Percentiles rank a stretch among this genome's conserved stretches.
These are phyloP conservation scores for Phytophthora sojae DNA, from an alignment of 352 stramenopile species.

Conservation along the genomic window DNA sequence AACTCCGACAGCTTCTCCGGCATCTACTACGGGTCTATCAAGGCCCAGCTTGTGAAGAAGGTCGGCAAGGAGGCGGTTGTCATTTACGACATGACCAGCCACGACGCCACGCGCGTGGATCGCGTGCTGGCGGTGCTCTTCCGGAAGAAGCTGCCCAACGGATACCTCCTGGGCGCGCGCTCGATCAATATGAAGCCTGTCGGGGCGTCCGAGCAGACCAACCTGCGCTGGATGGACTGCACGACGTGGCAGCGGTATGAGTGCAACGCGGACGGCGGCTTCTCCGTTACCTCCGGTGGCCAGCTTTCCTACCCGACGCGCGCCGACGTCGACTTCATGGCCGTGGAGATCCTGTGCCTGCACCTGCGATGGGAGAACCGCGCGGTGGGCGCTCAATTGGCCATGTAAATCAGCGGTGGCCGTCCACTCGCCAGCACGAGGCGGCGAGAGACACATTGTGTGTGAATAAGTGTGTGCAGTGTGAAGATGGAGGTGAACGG, in stretches of 20 bases:
- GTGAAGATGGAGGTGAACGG: constrained; percentile 27
- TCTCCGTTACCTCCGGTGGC: constrained; percentile 37
- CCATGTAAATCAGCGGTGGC: constrained; percentile 18
- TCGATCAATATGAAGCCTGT: constrained; percentile 26
- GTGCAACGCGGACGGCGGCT: constrained; percentile 29
- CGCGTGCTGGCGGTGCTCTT: constrained; percentile 45
- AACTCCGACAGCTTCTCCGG: constrained; percentile 40
- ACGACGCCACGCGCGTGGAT: constrained; percentile 40
- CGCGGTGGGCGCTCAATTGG: constrained; percentile 26
- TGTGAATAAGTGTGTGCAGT: constrained; percentile 35
- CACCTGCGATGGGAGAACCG: constrained; percentile 49
- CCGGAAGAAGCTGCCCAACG: constrained; percentile 31
- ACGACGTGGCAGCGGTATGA: constrained; percentile 45
- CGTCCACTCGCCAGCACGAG: constrained; percentile 3
- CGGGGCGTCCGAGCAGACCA: constrained; percentile 4
- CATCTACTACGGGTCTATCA: constrained; percentile 45
- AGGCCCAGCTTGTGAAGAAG: constrained; percentile 42
- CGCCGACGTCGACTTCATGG: constrained; percentile 42
- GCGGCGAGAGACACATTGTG: constrained; percentile 16
- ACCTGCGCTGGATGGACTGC: constrained; percentile 38
- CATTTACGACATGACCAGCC: constrained; percentile 45
- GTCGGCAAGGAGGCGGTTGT: constrained; percentile 38
- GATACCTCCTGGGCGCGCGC: constrained; percentile 41
- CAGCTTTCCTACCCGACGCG: constrained; percentile 39
- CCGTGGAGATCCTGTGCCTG: constrained; percentile 46